Conservation (phyloP, 441 rosid genomes). For the Euphorbia schlechtendalii region DNA sequence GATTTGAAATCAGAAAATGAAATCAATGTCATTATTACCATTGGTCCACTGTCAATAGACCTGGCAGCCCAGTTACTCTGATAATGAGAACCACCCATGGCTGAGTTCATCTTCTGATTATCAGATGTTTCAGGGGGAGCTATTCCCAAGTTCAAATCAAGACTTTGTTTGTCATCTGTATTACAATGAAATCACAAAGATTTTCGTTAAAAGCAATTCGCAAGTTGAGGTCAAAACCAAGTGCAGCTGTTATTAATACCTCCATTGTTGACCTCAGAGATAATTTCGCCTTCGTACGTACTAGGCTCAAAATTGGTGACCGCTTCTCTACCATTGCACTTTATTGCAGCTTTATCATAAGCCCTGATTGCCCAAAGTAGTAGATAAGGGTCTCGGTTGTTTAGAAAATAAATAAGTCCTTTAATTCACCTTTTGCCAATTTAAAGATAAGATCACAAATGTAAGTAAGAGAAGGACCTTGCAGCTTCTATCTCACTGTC, state of each 20-base stretch:
- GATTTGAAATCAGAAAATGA: slow-evolving; percentile 4
- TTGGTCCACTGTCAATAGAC: slow-evolving; percentile 19
- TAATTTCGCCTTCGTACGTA: slow-evolving; percentile 40
- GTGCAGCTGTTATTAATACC: slow-evolving; percentile 23
- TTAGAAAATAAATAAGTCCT: not conserved
- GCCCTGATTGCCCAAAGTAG: slow-evolving; percentile 43
- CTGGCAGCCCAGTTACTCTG: slow-evolving; percentile 23
- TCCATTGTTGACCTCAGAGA: slow-evolving; percentile 22
- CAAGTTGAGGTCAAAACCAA: not conserved
- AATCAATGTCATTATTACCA: slow-evolving; percentile 23
- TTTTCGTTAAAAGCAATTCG: not conserved
- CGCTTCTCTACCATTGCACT: slow-evolving; percentile 72
- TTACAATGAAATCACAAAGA: not conserved
- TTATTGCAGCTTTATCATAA: slow-evolving; percentile 88
- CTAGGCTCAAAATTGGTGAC: slow-evolving; percentile 77
- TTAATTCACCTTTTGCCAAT: not conserved
- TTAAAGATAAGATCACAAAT: slow-evolving; percentile 1
- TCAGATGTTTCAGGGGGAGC: slow-evolving; percentile 33
- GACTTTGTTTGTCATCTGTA: slow-evolving; percentile 30
- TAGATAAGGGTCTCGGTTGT: slow-evolving; percentile 11
- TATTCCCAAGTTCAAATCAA: slow-evolving; percentile 57
- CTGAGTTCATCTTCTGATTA: slow-evolving; percentile 22
- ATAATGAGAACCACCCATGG: slow-evolving; percentile 14
- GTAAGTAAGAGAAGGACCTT: slow-evolving; percentile 38
- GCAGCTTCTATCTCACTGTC: slow-evolving; percentile 89